These are phyloP conservation scores for Penicillium riverlandense DNA, from an alignment of 495 filamentous ascomycete species.

Conservation along the genomic window DNA sequence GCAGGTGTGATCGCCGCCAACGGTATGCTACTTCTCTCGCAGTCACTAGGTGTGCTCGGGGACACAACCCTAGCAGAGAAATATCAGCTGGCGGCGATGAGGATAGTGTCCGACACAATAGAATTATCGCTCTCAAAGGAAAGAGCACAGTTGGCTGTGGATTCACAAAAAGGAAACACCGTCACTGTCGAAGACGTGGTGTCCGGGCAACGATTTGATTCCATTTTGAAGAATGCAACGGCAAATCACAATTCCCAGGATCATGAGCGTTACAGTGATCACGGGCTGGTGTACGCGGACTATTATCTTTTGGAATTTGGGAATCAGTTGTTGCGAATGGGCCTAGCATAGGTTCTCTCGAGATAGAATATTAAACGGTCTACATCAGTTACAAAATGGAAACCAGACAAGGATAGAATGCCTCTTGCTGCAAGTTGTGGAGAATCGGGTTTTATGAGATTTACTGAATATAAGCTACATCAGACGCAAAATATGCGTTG, in stretches of 20 bases:
- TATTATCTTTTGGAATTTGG: conserved; percentile 39
- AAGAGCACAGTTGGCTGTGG: neutral
- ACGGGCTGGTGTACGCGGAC: conserved; percentile 38
- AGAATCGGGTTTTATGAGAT: no score
- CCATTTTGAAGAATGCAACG: conserved; percentile 26
- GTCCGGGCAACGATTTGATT: conserved; percentile 2
- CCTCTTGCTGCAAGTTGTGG: no score
- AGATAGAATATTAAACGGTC: no score
- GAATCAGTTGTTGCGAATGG: conserved; percentile 17
- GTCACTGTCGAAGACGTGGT: conserved; percentile 3
- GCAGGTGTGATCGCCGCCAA: conserved; percentile 35
- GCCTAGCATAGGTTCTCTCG: conserved; percentile 1
- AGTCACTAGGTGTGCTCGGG: conserved; percentile 12
- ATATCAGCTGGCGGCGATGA: conserved; percentile 21
- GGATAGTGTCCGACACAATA: conserved; percentile 15
- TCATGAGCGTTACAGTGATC: conserved; percentile 17
- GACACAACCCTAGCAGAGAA: conserved; percentile 7
- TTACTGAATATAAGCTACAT: no score
- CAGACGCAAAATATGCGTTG: neutral
- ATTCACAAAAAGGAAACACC: neutral
- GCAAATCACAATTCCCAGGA: conserved; percentile 27
- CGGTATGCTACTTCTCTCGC: conserved; percentile 25
- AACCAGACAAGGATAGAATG: no score
- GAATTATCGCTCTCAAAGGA: conserved; percentile 6
- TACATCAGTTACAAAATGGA: no score